Percentiles rank a stretch among this genome's conserved stretches.
Conservation (phyloP, 495 filamentous ascomycete species). For the Podospora pseudoanserina region DNA sequence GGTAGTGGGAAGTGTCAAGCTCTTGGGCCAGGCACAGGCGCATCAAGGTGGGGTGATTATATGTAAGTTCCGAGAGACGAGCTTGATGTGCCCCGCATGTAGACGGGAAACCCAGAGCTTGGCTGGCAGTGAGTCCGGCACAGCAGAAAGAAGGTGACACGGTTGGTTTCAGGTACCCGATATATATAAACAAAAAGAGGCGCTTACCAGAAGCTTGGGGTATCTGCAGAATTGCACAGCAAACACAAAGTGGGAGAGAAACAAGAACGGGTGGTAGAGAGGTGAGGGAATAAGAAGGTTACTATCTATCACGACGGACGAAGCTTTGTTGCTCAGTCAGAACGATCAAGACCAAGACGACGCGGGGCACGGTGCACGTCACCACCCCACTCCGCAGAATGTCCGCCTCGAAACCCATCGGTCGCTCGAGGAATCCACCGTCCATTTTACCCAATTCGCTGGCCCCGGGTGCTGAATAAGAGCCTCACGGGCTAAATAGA, state of each 20-base stretch:
- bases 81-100: conserved; percentile 18
- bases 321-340: not conserved
- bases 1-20: conserved; percentile 7
- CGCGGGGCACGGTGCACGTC: conserved; percentile 2
- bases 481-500: conserved; percentile 16
- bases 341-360: not conserved
- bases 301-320: not conserved
- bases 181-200: not conserved
- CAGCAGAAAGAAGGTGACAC: conserved; percentile 4
- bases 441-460: conserved; percentile 24
- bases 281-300: not conserved
- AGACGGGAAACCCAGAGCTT: conserved; percentile 5
- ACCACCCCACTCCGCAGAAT: conserved; percentile 2
- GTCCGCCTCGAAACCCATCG: conserved; percentile 7
- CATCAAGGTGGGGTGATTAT: conserved; percentile 17
- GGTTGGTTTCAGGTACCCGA: not conserved
- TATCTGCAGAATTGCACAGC: not conserved
- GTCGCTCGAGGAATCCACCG: conserved; percentile 13
- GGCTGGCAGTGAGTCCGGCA: conserved; percentile 11
- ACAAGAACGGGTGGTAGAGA: not conserved
- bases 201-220: not conserved
- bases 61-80: conserved; percentile 14
- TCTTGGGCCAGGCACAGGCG: conserved; percentile 7
- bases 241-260: not conserved
- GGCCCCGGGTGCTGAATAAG: conserved; percentile 17